Base-by-base conservation (phyloP, 2,329 filamentous ascomycete species). In the Diaporthe vexans region DNA sequence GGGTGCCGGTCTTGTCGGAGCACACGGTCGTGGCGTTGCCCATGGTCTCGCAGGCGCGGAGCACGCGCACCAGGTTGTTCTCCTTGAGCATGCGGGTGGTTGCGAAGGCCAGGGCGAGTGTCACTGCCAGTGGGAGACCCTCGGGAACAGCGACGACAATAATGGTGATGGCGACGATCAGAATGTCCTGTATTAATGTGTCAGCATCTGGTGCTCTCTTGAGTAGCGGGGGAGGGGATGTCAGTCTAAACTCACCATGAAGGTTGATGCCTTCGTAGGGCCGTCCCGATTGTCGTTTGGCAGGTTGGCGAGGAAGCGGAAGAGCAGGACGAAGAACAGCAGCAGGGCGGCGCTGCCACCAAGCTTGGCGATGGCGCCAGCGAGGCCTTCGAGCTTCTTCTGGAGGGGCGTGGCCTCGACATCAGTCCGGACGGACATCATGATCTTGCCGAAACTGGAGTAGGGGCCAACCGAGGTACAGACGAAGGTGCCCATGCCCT, bases 1-100 rank as follows among this genome's bases (percentile, higher is more conserved):
- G 83, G 7, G 93, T 94, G 67, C 93, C 93, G 1, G 93, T 94
- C 83, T 94, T 94, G 81, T 94, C 94, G 5, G 94, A 95, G 82
- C 94, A 96, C 24, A 77, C 52, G 11, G 79, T 79, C 0, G 80
- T 82, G 3, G 90, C 91, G 78, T 92, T 91, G 7, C 91, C 91
- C 91, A 93, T 93, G 4, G 91, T 92, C 81, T 94, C 92, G 79
- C 91, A 93, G 74, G 91, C 91, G 74, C 90, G 88, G 37, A 94
- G 85, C 46, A 92, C 85, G 73, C 91, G 90, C n/a, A 94, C 92
- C 40, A 93, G 83, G 76, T 93, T 93, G 83, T 93, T 92, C 81
- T 93, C 91, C 79, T 91, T 92, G 56, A 92, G 82, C 88, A 94
- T 91, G 48, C 90, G 86, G 56, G 90, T 92, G 2, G 91, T 93